phyloP scores from a whole-genome alignment of 768 basidiomycete species.

The Kwoniella botswanensis region DNA sequence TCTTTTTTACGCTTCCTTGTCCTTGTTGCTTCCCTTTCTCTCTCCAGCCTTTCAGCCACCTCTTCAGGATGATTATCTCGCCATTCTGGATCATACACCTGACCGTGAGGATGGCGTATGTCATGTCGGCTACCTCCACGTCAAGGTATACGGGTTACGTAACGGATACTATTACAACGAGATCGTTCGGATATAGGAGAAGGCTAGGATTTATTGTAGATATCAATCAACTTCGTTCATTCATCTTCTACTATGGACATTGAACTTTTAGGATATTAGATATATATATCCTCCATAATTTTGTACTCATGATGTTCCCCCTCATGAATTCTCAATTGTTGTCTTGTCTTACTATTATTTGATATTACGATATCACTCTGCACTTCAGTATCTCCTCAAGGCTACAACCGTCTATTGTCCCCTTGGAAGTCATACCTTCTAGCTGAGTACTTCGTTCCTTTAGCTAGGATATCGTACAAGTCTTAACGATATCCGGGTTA shows the following conservation, averaged over 20 bases:
- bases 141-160: no score
- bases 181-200: no score
- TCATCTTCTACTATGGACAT: not conserved
- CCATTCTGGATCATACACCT: no score
- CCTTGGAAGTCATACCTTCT: not conserved
- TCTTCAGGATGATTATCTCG: no score
- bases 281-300: not conserved
- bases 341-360: not conserved
- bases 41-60: no score
- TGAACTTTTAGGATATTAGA: not conserved
- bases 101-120: no score
- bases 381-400: not conserved
- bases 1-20: no score
- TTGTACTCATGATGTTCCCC: not conserved
- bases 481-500: not conserved
- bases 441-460: conserved; percentile 1
- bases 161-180: no score
- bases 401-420: conserved; percentile 1
- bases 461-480: not conserved
- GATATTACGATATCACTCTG: not conserved
- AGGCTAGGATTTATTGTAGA: no score
- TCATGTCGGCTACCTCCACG: no score
- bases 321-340: not conserved
- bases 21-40: no score
- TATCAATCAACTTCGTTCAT: not conserved